These are phyloP conservation scores for Mycena haematopus DNA, from an alignment of 768 basidiomycete species.

Conservation along the genomic window DNA sequence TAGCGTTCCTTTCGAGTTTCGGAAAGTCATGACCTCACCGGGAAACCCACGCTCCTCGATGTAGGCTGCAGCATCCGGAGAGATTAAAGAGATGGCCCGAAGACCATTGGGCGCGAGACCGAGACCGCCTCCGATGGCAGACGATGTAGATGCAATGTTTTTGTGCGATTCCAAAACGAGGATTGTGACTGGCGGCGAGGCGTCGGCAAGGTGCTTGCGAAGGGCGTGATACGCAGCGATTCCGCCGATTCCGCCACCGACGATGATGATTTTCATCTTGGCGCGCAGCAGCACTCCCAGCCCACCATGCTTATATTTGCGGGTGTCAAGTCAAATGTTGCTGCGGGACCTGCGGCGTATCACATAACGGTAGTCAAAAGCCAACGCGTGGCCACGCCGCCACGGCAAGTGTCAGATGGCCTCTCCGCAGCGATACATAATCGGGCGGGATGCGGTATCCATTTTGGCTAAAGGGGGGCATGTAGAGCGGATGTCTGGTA, in stretches of 20 bases:
- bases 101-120: conserved; percentile 48
- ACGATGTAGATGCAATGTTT: conserved; percentile 34
- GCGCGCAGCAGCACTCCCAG: conserved; percentile 5
- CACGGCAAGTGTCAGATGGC: conserved; percentile 17
- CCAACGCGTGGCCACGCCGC: conserved; percentile 10
- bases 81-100: conserved; percentile 41
- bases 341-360: conserved; percentile 28
- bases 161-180: conserved; percentile 42
- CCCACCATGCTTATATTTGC: background rate
- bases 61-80: conserved; percentile 37
- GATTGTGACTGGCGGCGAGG: conserved; percentile 33
- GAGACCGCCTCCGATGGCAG: conserved; percentile 43
- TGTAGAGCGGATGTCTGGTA: background rate
- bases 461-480: background rate
- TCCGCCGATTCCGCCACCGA: conserved; percentile 33
- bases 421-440: conserved; percentile 13
- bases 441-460: no score
- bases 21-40: conserved; percentile 36
- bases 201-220: conserved; percentile 38
- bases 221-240: conserved; percentile 31
- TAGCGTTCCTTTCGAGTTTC: conserved; percentile 43
- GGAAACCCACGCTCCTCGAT: conserved; percentile 38
- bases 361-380: conserved; percentile 6
- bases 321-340: conserved; percentile 19
- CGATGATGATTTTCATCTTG: conserved; percentile 32